A percentile compares a stretch with the other conserved stretches of the same genome.
Evolutionary conservation across 805 yeast genomes (phyloP).

Genomic region (Trichomonascus vanleenenianus): DNA sequence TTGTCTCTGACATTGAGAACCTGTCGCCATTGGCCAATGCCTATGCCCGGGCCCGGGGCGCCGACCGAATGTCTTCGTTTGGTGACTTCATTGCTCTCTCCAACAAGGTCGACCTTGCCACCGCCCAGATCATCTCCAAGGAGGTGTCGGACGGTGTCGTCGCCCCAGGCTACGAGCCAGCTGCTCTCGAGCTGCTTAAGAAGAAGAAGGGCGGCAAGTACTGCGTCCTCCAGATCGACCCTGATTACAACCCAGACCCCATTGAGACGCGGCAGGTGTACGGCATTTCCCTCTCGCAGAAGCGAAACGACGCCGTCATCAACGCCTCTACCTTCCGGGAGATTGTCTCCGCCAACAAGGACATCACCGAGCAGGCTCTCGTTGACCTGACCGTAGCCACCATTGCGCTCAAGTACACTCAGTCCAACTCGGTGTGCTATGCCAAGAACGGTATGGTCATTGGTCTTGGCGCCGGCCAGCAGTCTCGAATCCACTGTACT

Average conservation of each 20-base stretch:
- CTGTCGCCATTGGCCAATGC: constrained; percentile 96
- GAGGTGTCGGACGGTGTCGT: constrained; percentile 98
- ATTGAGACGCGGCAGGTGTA: constrained; percentile 91
- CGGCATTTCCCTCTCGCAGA: constrained; percentile 92
- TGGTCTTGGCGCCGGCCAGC: constrained; percentile 99
- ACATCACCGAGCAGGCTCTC: constrained; percentile 82
- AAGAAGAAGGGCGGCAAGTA: constrained; percentile 97
- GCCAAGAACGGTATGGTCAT: constrained; percentile 99
- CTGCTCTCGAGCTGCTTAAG: constrained; percentile 79
- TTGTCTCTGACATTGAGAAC: constrained; percentile 90
- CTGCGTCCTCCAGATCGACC: constrained; percentile 93
- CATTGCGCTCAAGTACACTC: constrained; percentile 94
- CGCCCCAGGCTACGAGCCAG: constrained; percentile 94
- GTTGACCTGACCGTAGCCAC: constrained; percentile 96
- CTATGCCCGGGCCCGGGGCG: constrained; percentile 99
- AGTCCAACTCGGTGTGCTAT: constrained; percentile 96
- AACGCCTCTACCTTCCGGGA: constrained; percentile 86
- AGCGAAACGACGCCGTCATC: constrained; percentile 95
- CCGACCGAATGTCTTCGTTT: constrained; percentile 98
- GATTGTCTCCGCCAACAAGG: constrained; percentile 80
- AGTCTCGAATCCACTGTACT: constrained; percentile 98
- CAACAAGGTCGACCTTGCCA: constrained; percentile 90
- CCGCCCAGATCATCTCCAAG: constrained; percentile 93
- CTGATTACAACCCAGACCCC: constrained; percentile 75
- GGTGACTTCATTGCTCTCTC: constrained; percentile 98